These are phyloP conservation scores for Melaleuca quinquenervia DNA, from an alignment of 345 rosid genomes.

Conservation along the genomic window DNA sequence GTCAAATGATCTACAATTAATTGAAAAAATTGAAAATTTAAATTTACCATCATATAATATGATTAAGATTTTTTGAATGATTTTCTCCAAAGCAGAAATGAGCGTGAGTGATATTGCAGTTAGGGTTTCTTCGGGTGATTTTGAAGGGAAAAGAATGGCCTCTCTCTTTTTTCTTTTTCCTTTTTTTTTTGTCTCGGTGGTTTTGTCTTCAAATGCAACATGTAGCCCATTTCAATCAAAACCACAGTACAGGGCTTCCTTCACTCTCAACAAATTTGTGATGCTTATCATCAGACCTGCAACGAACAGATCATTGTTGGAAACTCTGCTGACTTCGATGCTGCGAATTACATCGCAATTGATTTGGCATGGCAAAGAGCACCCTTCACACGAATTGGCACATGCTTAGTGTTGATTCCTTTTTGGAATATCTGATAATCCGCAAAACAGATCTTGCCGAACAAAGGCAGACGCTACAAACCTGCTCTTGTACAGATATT, in stretches of 20 bases:
- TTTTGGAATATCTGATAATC: not conserved
- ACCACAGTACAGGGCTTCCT: not conserved
- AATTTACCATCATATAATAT: fast-evolving
- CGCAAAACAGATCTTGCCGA: not conserved
- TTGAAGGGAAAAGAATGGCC: not conserved
- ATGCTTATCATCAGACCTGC: not conserved
- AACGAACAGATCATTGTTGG: not conserved
- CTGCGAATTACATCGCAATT: not conserved
- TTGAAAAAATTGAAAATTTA: not conserved
- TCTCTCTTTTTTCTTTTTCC: too few species aligned
- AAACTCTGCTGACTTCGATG: not conserved
- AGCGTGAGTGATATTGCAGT: not conserved
- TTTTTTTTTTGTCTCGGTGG: not conserved
- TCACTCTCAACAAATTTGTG: not conserved
- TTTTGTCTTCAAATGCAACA: not conserved
- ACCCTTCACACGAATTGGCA: not conserved
- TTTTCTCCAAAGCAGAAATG: not conserved
- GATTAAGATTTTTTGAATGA: not conserved
- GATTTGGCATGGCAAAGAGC: not conserved
- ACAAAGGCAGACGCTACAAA: not conserved
- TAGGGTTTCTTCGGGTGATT: not conserved
- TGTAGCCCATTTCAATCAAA: not conserved
- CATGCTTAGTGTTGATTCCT: not conserved
- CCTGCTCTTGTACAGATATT: not conserved
- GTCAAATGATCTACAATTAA: not conserved